Evolutionary conservation across 2,329 filamentous ascomycete species (phyloP).

Genomic region (Eutypella sp.): DNA sequence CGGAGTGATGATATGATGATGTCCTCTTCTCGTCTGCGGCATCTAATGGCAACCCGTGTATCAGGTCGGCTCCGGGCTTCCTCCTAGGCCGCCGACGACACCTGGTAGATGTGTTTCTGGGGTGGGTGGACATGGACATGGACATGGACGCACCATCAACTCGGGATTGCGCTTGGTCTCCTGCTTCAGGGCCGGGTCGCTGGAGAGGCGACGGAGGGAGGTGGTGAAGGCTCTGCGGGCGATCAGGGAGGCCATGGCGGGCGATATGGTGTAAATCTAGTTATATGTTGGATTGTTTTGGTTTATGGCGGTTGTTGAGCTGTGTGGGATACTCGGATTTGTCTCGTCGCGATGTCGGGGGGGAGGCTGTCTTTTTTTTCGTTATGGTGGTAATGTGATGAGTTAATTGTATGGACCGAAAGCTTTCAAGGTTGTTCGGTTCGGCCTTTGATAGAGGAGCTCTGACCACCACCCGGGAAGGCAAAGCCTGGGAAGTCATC

Average conservation of each 20-base stretch:
- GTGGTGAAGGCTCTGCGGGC: constrained; percentile 53
- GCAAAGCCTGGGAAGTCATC: not conserved
- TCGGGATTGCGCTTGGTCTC: constrained; percentile 53
- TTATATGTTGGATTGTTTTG: constrained; percentile 7
- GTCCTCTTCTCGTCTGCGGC: too few relatives aligned
- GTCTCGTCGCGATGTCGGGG: not conserved
- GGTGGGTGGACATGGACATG: not conserved
- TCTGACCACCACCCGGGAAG: not conserved
- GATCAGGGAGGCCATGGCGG: constrained; percentile 52
- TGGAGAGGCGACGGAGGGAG: constrained; percentile 44
- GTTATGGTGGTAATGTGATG: too few relatives aligned
- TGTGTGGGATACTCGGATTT: constrained; percentile 5
- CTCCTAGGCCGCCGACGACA: too few relatives aligned
- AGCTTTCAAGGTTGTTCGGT: too few relatives aligned
- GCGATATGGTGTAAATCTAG: constrained; percentile 11
- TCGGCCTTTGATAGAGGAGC: not conserved
- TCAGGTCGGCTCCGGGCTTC: too few relatives aligned
- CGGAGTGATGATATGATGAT: too few relatives aligned
- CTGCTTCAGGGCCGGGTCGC: constrained; percentile 44
- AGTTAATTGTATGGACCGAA: not conserved
- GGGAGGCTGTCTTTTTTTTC: too few relatives aligned
- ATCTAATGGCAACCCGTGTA: too few relatives aligned
- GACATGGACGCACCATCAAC: constrained; percentile 37
- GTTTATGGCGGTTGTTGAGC: not conserved
- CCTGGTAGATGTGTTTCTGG: too few relatives aligned